Evolutionary conservation across 1,284 basidiomycete genomes (phyloP).

Genomic region (Marasmius sp.): DNA sequence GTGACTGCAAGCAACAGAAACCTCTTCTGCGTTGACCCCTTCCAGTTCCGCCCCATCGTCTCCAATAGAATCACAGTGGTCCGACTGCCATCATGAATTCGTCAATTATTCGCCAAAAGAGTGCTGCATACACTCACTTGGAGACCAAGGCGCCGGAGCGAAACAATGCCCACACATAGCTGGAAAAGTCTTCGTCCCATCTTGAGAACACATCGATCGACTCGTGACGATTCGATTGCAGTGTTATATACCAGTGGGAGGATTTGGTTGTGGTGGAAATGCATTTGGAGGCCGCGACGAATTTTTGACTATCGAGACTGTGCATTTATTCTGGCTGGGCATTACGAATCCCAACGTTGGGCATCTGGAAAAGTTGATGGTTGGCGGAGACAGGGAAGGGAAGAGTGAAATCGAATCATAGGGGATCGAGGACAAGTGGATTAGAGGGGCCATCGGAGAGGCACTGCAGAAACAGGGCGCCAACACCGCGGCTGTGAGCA

Average conservation of each 20-base stretch:
- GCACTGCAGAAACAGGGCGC: conserved; percentile 72
- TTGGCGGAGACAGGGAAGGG: conserved; percentile 79
- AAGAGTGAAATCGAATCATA: conserved; percentile 82
- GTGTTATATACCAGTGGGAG: conserved; percentile 64
- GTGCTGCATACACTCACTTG: conserved; percentile 82
- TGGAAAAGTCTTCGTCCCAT: conserved; percentile 80
- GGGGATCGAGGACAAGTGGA: conserved; percentile 88
- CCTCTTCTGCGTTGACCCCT: conserved; percentile 67
- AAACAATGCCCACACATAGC: conserved; percentile 88
- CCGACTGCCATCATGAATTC: conserved; percentile 78
- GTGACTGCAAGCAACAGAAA: conserved; percentile 84
- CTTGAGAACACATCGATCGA: conserved; percentile 77
- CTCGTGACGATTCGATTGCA: conserved; percentile 74
- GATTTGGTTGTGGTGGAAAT: conserved; percentile 77
- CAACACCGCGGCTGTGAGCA: conserved; percentile 43
- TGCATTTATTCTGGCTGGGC: conserved; percentile 93
- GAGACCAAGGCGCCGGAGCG: conserved; percentile 82
- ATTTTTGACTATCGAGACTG: conserved; percentile 97
- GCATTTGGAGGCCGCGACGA: conserved; percentile 91
- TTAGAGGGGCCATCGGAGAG: conserved; percentile 67
- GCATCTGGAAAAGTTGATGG: conserved; percentile 83
- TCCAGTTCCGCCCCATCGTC: conserved; percentile 76
- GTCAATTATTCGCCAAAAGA: conserved; percentile 79
- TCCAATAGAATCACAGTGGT: conserved; percentile 84
- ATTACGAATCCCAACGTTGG: conserved; percentile 73